Evolutionary conservation across 306 rosid species (phyloP).

Genomic region (Lathyrus tuberosus): DNA sequence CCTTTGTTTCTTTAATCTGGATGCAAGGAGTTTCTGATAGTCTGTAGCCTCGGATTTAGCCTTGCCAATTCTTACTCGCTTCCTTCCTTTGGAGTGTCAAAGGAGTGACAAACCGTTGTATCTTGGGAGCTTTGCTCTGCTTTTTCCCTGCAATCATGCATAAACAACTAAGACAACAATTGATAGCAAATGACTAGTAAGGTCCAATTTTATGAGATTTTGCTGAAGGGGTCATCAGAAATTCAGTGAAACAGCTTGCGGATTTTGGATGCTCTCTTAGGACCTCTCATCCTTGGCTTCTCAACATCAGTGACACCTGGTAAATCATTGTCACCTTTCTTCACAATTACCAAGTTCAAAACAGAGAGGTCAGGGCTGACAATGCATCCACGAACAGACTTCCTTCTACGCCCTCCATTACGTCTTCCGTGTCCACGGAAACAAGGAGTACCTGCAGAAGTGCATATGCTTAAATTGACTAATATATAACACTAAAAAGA

Average conservation of each 20-base stretch:
- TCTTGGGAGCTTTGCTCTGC: conserved; percentile 49
- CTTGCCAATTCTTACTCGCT: conserved; percentile 47
- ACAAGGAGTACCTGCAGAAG: conserved; percentile 44
- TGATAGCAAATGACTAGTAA: neutral
- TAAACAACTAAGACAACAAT: neutral
- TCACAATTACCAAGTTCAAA: conserved; percentile 48
- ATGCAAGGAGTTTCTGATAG: conserved; percentile 47
- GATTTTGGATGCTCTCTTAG: conserved; percentile 48
- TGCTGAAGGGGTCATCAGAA: too few species aligned
- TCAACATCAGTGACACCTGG: conserved; percentile 46
- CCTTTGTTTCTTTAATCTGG: conserved; percentile 50
- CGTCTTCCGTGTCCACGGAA: conserved; percentile 52
- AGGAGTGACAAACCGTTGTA: conserved; percentile 46
- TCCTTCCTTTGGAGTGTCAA: conserved; percentile 54
- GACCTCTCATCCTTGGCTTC: conserved; percentile 53
- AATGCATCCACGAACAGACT: too few species aligned
- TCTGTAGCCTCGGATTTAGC: conserved; percentile 49
- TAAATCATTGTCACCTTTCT: conserved; percentile 45
- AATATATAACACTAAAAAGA: neutral
- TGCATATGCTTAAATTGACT: neutral
- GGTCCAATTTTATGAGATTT: neutral
- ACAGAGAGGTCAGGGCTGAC: too few species aligned
- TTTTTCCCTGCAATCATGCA: conserved; percentile 43
- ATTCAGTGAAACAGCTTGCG: conserved; percentile 38
- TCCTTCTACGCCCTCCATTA: too few species aligned